A percentile compares a stretch with the other conserved stretches of the same genome.
phyloP scores from a whole-genome alignment of 306 rosid genomes.

The Trifolium fragiferum region DNA sequence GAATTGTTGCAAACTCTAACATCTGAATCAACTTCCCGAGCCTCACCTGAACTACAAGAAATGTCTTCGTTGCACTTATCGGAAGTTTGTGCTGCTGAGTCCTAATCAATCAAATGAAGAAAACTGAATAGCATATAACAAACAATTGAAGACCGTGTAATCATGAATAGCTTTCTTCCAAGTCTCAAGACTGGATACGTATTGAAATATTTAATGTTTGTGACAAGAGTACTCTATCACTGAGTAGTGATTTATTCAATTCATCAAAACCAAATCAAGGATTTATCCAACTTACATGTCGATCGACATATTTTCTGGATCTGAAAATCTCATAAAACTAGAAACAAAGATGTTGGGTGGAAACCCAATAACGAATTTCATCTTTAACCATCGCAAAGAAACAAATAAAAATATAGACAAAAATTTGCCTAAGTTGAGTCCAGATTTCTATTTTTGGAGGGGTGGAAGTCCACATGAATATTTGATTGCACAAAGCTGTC shows the following conservation, averaged over 20 bases:
- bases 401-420: slow-evolving; percentile 20
- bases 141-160: slow-evolving; percentile 37
- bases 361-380: slow-evolving; percentile 12
- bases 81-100: slow-evolving; percentile 51
- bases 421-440: slow-evolving; percentile 29
- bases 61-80: slow-evolving; percentile 50
- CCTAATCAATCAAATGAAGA: slow-evolving; percentile 53
- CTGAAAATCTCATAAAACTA: slow-evolving; percentile 31
- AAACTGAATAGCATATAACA: slow-evolving; percentile 36
- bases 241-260: slow-evolving; percentile 26
- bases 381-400: slow-evolving; percentile 21
- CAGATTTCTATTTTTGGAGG: background rate
- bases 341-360: slow-evolving; percentile 11
- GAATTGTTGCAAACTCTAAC: slow-evolving; percentile 50
- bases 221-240: slow-evolving; percentile 22
- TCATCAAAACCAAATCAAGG: slow-evolving; percentile 42
- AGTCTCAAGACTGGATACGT: slow-evolving; percentile 17
- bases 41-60: slow-evolving; percentile 49
- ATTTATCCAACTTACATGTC: slow-evolving; percentile 19
- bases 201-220: slow-evolving; percentile 24
- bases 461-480: slow-evolving; percentile 26
- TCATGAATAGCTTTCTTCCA: slow-evolving; percentile 33
- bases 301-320: slow-evolving; percentile 28
- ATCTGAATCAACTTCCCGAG: slow-evolving; percentile 58
- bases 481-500: slow-evolving; percentile 24